Evolutionary conservation across 306 rosid genomes (phyloP).

Genomic region (Cicer chorassanicum): DNA sequence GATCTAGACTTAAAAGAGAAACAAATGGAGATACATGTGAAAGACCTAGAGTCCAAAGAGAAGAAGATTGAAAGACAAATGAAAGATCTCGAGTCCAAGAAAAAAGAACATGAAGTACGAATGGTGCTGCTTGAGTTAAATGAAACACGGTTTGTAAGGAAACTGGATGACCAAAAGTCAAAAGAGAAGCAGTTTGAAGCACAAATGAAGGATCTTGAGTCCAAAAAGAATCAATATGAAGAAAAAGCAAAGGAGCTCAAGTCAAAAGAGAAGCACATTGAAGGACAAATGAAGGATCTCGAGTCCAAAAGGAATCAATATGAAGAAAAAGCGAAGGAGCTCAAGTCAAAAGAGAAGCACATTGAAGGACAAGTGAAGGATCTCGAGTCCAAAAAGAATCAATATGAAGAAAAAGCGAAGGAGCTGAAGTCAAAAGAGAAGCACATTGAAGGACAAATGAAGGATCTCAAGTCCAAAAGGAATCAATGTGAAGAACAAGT

Average conservation of each 20-base stretch:
- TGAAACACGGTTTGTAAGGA: neutral
- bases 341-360: conserved; percentile 13
- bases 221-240: neutral
- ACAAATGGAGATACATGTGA: neutral
- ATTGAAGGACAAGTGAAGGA: neutral
- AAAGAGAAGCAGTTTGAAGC: neutral
- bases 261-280: neutral
- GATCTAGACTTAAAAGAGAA: neutral
- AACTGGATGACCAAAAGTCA: neutral
- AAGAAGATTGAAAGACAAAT: neutral
- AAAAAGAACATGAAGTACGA: conserved; percentile 23
- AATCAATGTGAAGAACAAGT: conserved; percentile 33
- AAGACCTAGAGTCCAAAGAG: neutral
- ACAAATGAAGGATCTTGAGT: neutral
- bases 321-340: neutral
- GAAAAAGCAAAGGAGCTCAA: neutral
- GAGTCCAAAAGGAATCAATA: neutral
- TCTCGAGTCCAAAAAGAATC: neutral
- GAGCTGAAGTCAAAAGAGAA: conserved; percentile 21
- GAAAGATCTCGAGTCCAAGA: neutral
- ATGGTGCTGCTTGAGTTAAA: conserved; percentile 5
- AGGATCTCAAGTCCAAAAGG: conserved; percentile 41
- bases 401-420: neutral
- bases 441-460: conserved; percentile 15
- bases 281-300: neutral